Evolutionary conservation across 176 grass and related monocot genomes (phyloP), one percentile per base, ranked within the genome.

Genomic region (Carex parvula): DNA sequence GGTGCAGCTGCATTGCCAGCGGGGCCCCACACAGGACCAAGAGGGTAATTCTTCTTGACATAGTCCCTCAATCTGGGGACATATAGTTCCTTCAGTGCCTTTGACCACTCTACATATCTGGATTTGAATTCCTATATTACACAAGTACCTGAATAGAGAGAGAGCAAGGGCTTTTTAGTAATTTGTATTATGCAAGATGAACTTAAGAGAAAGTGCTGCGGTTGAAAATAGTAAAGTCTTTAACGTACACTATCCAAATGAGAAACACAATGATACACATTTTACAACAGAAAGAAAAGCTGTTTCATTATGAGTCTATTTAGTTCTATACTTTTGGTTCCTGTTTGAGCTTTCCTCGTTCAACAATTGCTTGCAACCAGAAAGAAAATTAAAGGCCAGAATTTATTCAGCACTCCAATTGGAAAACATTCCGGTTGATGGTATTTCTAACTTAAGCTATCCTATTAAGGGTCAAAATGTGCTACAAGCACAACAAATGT

Each of bases 41-140:
- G 82, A 68, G 93, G 93, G 52, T 95, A 95, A 85, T 91, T 83
- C 18, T 88, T 87, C 81, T 99, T 99, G 18, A 99, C 91, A 88
- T 90, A 99, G 83, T 99, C 93, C 52, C 93, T 84, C 81, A 99
- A 85, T 50, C 91, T 91, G 77, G 96, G 87, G 21, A 91, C 14
- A 68, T 95, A 99, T 13, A 99, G 87, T 77, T 99, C 96, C 80
- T 99, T 99, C 85, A 99, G 87, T 83, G 96, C 89, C 91, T 95
- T 99, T 35, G 87, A 88, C 96, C 93, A 99, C 81, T 99, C 93
- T 85, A 95, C 88, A 89, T 99, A 93, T 95, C 93, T 77, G 89
- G 76, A 66, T 99, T 89, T 76, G 93, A 95, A 81, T 94, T 99
- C 85, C 88, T 95, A 85, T 93, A 99, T 83, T 94, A 89, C 71